Evolutionary conservation across 768 basidiomycete species (phyloP), one percentile per base, ranked within the genome.

Genomic region (Mrakia frigida): DNA sequence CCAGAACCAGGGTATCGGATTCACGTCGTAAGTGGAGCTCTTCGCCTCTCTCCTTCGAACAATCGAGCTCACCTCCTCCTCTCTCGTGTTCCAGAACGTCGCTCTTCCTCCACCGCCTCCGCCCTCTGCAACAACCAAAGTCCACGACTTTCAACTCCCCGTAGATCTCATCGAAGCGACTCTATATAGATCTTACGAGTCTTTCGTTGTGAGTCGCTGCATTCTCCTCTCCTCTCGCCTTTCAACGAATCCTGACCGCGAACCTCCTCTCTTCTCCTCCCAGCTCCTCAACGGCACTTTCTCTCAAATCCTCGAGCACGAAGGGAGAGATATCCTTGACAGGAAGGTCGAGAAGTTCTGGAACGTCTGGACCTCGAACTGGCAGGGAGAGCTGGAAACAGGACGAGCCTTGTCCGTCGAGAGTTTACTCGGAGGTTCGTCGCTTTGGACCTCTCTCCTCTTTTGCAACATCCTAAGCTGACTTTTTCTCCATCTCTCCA

Each of bases 361-460:
- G 59, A 74, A 65, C 50, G 74, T 75, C 2, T 70, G 74, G 74
- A 60, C 39, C 10, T 39, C 63, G n/a, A 35, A 74, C 21, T 74
- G 73, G 73, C 61, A 60, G 56, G 39, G 35, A 33, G 18, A 60
- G 16, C 41, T 74, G 14, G 73, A 74, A 31, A 23, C 56, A 25
- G 73, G 73, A 21, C 18, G 18, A 31, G 71, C 71, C 9, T 28
- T 72, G 6, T 56, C 52, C 39, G 23, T 72, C 33, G 50, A 56
- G 31, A 53, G n/a, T 5, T 28, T 72, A 31, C 71, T 72, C 14
- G 71, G 73, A 74, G 56, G 73, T 74, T 23, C 18, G 41, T 74
- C 33, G n/a, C 21, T 16, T 41, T 6, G 1, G 16, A 25, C 14
- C 16, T 60, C 73, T 74, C 9, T 5, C 16, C 6, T 1, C 23